Evolutionary conservation across 208 protist genomes (phyloP), one percentile per base, ranked within the genome.

Genomic region (Leishmania mexicana): DNA sequence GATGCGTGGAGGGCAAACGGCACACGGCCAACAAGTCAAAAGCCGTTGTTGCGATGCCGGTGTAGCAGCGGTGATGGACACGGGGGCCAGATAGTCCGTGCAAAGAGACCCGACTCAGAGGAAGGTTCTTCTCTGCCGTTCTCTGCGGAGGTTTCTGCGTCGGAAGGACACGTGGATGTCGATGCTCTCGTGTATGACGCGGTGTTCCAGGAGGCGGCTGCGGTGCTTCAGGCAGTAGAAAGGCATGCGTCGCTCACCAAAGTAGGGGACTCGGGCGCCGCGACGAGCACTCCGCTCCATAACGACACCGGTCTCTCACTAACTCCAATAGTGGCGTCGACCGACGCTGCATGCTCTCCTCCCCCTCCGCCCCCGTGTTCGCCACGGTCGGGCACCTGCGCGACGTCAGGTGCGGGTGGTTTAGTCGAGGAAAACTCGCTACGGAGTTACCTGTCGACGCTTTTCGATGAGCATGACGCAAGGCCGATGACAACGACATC

Each of bases 141-240:
- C 13, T 13, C 57, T 31, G 57, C 28, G 57, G 57, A 62, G 57
- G 24, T 24, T 31, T 62, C 57, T 31, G 57, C 57, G 28, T 6
- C 13, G 57, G 64, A 70, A 11, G 38, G 15, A 10, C 38, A n/a
- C 64, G 15, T 21, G 1, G 72, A 58, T 31, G n/a, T 80, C 1
- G 81, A 84, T 64, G 70, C 54, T 2, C 35, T 31, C 35, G 24
- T 84, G 35, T 53, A 80, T 45, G 81, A 84, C 51, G 64, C 81
- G 15, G 40, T 84, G 42, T 4, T 80, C 15, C 40, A 21, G 4
- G 81, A 84, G 38, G 81, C 81, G 0, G 81, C 81, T 7, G 80
- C 62, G 38, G 58, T 75, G 19, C 62, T 35, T 57, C 68, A 58
- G 24, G 49, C 1, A 11, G 54, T 21, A 38, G 35, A 8, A 13